phyloP scores from a whole-genome alignment of 176 grass and related monocot genomes.

The Urochloa ruziziensis region DNA sequence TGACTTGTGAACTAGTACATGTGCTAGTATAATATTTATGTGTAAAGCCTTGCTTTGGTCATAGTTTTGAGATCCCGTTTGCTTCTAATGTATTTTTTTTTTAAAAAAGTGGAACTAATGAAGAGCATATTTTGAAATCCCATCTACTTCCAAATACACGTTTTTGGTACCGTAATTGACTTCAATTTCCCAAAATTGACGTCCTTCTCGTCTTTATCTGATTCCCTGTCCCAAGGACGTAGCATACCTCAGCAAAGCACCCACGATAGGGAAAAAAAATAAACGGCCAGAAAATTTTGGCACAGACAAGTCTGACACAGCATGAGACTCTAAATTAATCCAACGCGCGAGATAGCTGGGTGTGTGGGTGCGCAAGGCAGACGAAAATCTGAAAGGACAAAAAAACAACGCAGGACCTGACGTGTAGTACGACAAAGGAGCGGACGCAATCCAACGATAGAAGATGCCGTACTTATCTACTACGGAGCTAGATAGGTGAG shows the following conservation, averaged over 20 bases:
- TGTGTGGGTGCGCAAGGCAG: neutral
- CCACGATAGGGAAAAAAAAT: neutral
- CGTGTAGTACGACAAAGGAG: neutral
- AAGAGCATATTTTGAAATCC: neutral
- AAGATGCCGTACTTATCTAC: slow-evolving; percentile 15
- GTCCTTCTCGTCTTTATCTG: neutral
- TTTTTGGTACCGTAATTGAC: too few relatives aligned
- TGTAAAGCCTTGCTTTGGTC: too few relatives aligned
- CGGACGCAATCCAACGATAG: neutral
- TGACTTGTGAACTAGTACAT: too few relatives aligned
- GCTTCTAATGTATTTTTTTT: too few relatives aligned
- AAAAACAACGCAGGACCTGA: neutral
- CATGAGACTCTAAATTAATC: neutral
- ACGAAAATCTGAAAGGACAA: neutral
- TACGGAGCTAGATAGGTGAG: neutral
- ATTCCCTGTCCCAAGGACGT: neutral
- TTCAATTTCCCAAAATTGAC: neutral
- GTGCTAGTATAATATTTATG: too few relatives aligned
- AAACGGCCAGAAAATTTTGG: neutral
- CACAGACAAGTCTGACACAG: neutral
- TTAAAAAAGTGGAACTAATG: too few relatives aligned
- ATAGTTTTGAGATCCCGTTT: too few relatives aligned
- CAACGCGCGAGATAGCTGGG: neutral
- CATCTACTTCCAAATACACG: neutral
- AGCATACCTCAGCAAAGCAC: neutral